Base-by-base conservation (phyloP, 2,329 filamentous ascomycete genomes). In the Fusarium agapanthi region DNA sequence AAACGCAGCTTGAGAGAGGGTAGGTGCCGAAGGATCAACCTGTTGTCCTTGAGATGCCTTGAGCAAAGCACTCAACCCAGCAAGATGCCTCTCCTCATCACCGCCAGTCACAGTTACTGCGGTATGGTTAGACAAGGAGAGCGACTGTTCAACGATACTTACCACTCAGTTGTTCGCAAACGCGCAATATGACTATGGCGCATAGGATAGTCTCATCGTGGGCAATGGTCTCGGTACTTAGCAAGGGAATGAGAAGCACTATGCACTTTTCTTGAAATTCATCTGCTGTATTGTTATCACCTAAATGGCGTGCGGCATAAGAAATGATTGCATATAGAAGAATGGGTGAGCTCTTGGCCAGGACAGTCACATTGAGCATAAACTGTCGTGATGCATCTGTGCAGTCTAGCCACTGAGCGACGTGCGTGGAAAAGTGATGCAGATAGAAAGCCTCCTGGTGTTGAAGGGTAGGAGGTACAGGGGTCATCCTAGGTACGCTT, bases 361-460 rank as follows among this genome's bases (percentile, higher is more conserved):
- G 65, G 11, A 50, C 41, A 12, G 69, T 56, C 18, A 67, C 58
- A 38, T 69, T 72, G 4, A 72, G 58, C 16, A 41, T 64, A 24
- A 73, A 73, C 32, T 72, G 68, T 22, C 61, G 71, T 40, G 69
- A 69, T 30, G 71, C 68, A 53, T 73, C 71, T 9, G 71, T 73
- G 35, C 71, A 73, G 50, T 73, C 71, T 22, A 73, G 58, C 71
- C 71, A 73, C 9, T 65, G 58, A 44, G 64, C 65, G 28, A 73
- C 47, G 37, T 71, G 60, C 13, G 47, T 63, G 30, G 69, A 67
- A 30, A 70, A 70, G 40, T 67, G 64, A 34, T 67, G 60, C 15
- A 67, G 26, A 20, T 67, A 67, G 47, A 37, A 67, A 57, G 67
- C 69, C 30, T 72, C 69, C 22, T 38, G 55, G 11, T 55, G 61